Evolutionary conservation across 805 yeast species (phyloP).

Genomic region (Yarrowia sp.): DNA sequence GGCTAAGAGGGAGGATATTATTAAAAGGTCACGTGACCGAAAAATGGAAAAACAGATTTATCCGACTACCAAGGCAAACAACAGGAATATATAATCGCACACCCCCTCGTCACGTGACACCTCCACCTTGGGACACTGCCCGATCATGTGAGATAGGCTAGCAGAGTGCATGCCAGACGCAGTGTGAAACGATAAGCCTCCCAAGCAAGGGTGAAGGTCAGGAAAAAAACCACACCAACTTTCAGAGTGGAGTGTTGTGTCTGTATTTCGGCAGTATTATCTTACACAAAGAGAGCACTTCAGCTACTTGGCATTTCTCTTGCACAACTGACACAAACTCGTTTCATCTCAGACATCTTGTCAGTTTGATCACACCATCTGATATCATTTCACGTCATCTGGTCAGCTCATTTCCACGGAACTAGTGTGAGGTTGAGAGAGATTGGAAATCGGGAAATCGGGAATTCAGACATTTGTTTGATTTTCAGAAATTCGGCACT

Average conservation of each 20-base stretch:
- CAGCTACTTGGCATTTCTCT: too few species aligned
- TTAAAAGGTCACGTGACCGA: not conserved
- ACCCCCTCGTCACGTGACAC: not conserved
- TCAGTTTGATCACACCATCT: not conserved
- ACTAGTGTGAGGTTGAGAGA: not conserved
- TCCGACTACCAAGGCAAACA: too few species aligned
- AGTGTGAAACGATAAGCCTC: conserved; percentile 10
- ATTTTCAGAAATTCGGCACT: too few species aligned
- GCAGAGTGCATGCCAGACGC: conserved; percentile 3
- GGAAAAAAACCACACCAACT: not conserved
- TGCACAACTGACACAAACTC: too few species aligned
- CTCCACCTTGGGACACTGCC: conserved; percentile 7
- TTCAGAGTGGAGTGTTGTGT: too few species aligned
- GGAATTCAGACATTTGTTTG: too few species aligned
- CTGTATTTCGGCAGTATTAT: too few species aligned
- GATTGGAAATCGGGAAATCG: too few species aligned
- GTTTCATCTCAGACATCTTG: not conserved
- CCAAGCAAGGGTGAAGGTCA: conserved; percentile 14
- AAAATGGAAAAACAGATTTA: too few species aligned
- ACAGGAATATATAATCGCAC: too few species aligned
- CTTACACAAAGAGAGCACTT: not conserved
- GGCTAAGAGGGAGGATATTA: not conserved
- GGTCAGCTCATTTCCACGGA: not conserved
- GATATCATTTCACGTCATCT: conserved; percentile 7
- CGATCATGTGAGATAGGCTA: conserved; percentile 30